A percentile compares a stretch with the other conserved stretches of the same genome.
These are phyloP conservation scores for Annulohypoxylon moriforme DNA, from an alignment of 495 filamentous ascomycete genomes.

Conservation along the genomic window DNA sequence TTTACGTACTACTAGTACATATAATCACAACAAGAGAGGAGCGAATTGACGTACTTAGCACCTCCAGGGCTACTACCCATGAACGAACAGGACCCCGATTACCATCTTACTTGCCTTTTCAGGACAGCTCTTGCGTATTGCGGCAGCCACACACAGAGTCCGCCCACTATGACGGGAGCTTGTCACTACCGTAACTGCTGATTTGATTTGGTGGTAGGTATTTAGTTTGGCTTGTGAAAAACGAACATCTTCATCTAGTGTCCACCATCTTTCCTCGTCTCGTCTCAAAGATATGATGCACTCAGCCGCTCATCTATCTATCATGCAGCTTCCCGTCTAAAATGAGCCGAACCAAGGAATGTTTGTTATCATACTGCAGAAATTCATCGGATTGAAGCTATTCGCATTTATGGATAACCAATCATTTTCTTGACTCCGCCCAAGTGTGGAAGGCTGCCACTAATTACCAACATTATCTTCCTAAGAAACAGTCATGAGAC, in stretches of 20 bases:
- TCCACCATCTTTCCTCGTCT: conserved; percentile 2
- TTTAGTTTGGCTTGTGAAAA: conserved; percentile 37
- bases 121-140: conserved; percentile 39
- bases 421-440: conserved; percentile 12
- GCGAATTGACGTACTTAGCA: conserved; percentile 26
- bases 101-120: conserved; percentile 31
- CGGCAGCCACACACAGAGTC: conserved; percentile 27
- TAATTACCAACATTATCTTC: conserved; percentile 12
- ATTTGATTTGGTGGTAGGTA: neutral
- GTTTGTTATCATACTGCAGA: conserved; percentile 19
- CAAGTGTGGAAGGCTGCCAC: conserved; percentile 18
- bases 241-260: neutral
- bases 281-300: conserved; percentile 33
- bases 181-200: conserved; percentile 7
- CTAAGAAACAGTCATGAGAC: conserved; percentile 27
- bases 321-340: conserved; percentile 38
- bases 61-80: neutral
- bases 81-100: conserved; percentile 39
- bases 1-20: neutral
- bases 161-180: neutral
- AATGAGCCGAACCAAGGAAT: conserved; percentile 28
- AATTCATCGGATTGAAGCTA: conserved; percentile 30
- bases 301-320: conserved; percentile 13
- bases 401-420: conserved; percentile 29
- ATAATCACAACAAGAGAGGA: conserved; percentile 7